phyloP scores from a whole-genome alignment of 2,329 filamentous ascomycete species.

The Diaporthe destruens region DNA sequence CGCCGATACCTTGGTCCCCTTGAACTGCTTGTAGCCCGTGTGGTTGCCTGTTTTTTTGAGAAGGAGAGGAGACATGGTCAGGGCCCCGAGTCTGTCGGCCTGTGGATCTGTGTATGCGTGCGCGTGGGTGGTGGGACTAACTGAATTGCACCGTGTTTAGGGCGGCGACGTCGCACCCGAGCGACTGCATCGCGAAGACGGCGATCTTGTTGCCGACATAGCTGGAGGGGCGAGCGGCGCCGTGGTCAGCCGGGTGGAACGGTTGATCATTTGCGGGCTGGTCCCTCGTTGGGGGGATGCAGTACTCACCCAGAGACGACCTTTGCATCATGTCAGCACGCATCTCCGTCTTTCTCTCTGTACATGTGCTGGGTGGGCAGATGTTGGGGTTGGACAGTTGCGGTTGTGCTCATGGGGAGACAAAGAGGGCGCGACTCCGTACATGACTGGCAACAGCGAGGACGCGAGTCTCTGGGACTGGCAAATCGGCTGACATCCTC shows the following conservation, averaged over 20 bases:
- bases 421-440: slow-evolving; percentile 56
- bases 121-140: slow-evolving; percentile 59
- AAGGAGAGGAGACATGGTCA: slow-evolving; percentile 29
- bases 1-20: slow-evolving; percentile 84
- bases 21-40: slow-evolving; percentile 90
- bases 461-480: slow-evolving; percentile 73
- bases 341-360: slow-evolving; percentile 59
- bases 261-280: neutral
- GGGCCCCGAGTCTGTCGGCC: neutral
- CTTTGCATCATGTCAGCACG: slow-evolving; percentile 47
- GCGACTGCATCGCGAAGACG: slow-evolving; percentile 90
- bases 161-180: slow-evolving; percentile 93
- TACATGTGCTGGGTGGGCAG: slow-evolving; percentile 44
- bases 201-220: slow-evolving; percentile 99
- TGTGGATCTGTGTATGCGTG: neutral
- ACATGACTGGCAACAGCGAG: slow-evolving; percentile 96
- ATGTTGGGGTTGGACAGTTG: slow-evolving; percentile 47
- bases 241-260: slow-evolving; percentile 33
- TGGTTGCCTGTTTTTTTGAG: slow-evolving; percentile 79
- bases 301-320: slow-evolving; percentile 58
- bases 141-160: slow-evolving; percentile 99
- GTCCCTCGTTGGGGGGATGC: neutral
- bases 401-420: slow-evolving; percentile 40
- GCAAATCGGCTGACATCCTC: slow-evolving; percentile 55
- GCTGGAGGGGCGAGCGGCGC: slow-evolving; percentile 61